Evolutionary conservation across 2,329 filamentous ascomycete genomes (phyloP).

Genomic region (Boeremia lycopersici): DNA sequence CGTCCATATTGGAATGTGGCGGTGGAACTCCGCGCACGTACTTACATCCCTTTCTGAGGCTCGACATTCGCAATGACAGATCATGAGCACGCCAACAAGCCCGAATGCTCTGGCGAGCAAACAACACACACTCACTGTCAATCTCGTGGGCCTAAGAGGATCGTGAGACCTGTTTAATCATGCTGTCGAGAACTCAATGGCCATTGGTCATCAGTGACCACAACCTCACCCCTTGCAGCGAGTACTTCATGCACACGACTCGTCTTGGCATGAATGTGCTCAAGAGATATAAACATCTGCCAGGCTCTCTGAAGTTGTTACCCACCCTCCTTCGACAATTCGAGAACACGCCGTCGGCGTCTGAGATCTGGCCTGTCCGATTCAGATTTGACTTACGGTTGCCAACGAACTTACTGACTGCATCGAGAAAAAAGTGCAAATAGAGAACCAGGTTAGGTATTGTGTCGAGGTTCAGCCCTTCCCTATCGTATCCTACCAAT

Average conservation of each 20-base stretch:
- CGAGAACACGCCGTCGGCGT: not conserved
- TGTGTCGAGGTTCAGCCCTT: not conserved
- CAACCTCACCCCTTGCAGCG: slow-evolving; percentile 9
- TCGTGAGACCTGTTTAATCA: not conserved
- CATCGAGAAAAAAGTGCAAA: not conserved
- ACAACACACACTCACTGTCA: not conserved
- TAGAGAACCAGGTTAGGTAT: not conserved
- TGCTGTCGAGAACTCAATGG: not conserved
- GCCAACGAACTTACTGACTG: too few species aligned
- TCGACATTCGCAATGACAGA: not conserved
- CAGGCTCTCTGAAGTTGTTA: not conserved
- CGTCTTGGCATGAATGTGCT: not conserved
- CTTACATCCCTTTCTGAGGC: not conserved
- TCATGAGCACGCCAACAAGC: too few species aligned
- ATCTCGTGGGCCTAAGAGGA: not conserved
- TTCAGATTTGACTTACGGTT: too few species aligned
- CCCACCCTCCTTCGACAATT: not conserved
- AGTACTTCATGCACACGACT: not conserved
- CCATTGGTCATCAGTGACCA: not conserved
- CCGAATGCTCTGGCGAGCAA: not conserved
- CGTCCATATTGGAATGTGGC: not conserved
- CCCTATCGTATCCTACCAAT: not conserved
- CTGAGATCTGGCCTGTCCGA: not conserved
- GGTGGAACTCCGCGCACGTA: not conserved
- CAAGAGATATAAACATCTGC: not conserved